Evolutionary conservation across 805 yeast species (phyloP), one percentile per base, ranked within the genome.

Genomic region (Torulaspora delbrueckii): DNA sequence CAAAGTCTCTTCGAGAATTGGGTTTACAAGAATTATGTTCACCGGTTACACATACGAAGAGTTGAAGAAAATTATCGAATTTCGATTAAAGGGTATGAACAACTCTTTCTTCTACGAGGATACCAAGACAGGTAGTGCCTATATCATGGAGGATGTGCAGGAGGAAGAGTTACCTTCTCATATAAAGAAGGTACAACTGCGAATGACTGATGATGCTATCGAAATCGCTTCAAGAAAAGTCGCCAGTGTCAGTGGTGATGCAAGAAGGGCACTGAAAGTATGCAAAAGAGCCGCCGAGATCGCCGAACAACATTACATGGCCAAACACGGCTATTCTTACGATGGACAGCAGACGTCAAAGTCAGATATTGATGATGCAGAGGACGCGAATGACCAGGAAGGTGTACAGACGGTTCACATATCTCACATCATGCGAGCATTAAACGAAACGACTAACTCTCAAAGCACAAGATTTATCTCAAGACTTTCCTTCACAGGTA

Each of bases 231-330:
- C 96, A 1, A 76, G 97, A 66, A 90, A 89, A 63, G 95, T 93
- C 36, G 96, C 98, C 4, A 81, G 93, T 67, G 97, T 93, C 2
- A 86, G 95, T 62, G 99, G 99, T 47, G 99, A 93, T 71, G 99
- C 97, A 1, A 74, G 99, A 58, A 72, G 98, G 48, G 97, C 96
- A 0, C 70, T 93, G 45, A 84, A 84, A 46, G 85, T 93, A 19
- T 85, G 96, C 59, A 75, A 90, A 31, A 71, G 97, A 46, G 96
- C 97, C 0, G 84, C 90, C 6, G 96, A 88, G 59, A 72, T 90
- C 25, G 96, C 96, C 0, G 95, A 87, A 58, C 58, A 66, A 27
- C 85, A 82, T 48, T 78, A 73, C 56, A 57, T 73, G 58, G 56
- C 60, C 31, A 65, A 67, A 27, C 60, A 63, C 45, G 68, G 69